Base-by-base conservation (phyloP, 805 yeast species). In the Grigorovia transvaalensis region DNA sequence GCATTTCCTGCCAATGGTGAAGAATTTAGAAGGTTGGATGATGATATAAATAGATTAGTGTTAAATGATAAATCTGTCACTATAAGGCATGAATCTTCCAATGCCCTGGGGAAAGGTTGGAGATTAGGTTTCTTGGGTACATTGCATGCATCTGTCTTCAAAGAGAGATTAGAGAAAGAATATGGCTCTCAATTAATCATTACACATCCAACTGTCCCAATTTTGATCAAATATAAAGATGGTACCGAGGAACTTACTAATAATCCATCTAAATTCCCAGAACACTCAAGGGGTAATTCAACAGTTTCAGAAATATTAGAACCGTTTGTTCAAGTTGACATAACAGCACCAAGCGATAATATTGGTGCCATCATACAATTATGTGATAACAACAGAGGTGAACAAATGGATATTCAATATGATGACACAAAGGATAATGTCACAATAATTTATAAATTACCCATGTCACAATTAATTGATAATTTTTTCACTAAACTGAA, bases 71-170 rank as follows among this genome's bases (percentile, higher is more conserved):
- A 97, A 60, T 84, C 96, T 0, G 98, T 93, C 1, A 81, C 93
- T 0, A 73, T 91, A 49, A 89, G 86, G 60, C 80, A 90, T 59
- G 97, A 91, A 60, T 87, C 96, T 0, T 90, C 97, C 0, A 85
- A 83, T 63, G 98, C 98, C 0, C 72, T 91, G 52, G 99, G 99
- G 0, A 93, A 90, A 62, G 99, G 99, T 40, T 91, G 99, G 99
- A 80, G 98, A 67, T 71, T 91, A 40, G 99, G 99, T 1, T 91
- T 91, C 64, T 71, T 91, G 33, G 99, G 99, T 0, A 88, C 97
- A 0, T 70, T 91, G 38, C 99, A 91, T 71, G 97, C 98, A 0
- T 84, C 95, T 9, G 97, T 91, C 1, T 91, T 91, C 69, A 85
- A 85, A 60, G 97, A 93, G 60, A 73, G 99, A 49, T 72, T 91